Evolutionary conservation across 371 early-diverging fungal genomes (phyloP).

Genomic region (Amoeboaphelidium protococcarum): DNA sequence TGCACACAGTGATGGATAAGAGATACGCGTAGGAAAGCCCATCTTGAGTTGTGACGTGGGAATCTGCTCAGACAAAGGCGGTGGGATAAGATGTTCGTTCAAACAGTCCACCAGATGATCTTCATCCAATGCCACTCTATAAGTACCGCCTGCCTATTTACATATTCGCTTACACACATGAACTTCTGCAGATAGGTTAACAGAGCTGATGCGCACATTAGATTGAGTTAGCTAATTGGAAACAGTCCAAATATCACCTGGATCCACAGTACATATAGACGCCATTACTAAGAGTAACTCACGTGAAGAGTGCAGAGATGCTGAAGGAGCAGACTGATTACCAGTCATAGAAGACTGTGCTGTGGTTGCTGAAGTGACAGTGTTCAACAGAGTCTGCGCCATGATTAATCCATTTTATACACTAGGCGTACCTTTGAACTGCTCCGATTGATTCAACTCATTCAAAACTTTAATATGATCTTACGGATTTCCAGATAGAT

Average conservation of each 20-base stretch:
- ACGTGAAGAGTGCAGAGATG: too few relatives aligned
- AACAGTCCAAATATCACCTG: slow-evolving; percentile 60
- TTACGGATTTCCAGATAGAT: too few relatives aligned
- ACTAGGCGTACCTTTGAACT: too few relatives aligned
- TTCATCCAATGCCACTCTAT: slow-evolving; percentile 60
- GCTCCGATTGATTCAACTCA: too few relatives aligned
- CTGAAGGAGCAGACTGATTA: too few relatives aligned
- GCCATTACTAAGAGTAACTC: slow-evolving; percentile 61
- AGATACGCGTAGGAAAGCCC: slow-evolving; percentile 62
- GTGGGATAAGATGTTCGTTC: background rate
- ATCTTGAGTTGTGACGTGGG: slow-evolving; percentile 28
- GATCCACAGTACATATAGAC: slow-evolving; percentile 72
- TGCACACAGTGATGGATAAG: background rate
- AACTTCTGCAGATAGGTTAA: slow-evolving; percentile 71
- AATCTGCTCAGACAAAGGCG: slow-evolving; percentile 8
- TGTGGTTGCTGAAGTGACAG: too few relatives aligned
- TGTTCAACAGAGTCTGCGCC: too few relatives aligned
- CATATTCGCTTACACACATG: slow-evolving; percentile 45
- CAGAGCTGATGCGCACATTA: slow-evolving; percentile 48
- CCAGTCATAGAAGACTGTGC: too few relatives aligned
- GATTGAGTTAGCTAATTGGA: slow-evolving; percentile 31
- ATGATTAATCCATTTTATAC: too few relatives aligned
- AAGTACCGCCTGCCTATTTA: slow-evolving; percentile 46
- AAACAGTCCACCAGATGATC: slow-evolving; percentile 28
- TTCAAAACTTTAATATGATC: too few relatives aligned